These are phyloP conservation scores for Trichocomaceae sp. DNA, from an alignment of 2,329 filamentous ascomycete genomes.

Conservation along the genomic window DNA sequence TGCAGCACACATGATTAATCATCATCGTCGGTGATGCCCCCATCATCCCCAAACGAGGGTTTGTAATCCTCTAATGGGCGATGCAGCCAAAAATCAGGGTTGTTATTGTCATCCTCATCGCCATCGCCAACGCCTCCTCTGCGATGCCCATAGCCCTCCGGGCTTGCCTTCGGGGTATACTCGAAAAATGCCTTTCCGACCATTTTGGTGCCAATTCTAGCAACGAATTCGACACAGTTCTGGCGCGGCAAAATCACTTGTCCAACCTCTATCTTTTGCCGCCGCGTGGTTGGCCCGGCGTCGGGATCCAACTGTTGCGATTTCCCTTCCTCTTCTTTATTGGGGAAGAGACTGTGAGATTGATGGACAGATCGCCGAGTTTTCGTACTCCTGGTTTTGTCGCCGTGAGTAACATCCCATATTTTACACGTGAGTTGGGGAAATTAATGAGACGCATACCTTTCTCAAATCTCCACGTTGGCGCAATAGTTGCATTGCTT, in stretches of 20 bases:
- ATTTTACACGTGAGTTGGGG: background rate
- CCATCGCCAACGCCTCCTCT: no score
- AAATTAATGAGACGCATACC: background rate
- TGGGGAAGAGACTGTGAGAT: background rate
- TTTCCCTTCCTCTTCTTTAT: background rate
- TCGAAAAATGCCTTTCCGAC: background rate
- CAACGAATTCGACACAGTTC: background rate
- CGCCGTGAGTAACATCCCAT: background rate
- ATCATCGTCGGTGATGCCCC: background rate
- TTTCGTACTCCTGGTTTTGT: background rate
- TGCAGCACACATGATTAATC: background rate
- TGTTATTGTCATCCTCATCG: background rate
- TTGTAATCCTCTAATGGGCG: background rate
- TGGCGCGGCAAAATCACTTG: background rate
- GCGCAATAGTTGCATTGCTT: background rate
- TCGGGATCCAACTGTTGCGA: background rate
- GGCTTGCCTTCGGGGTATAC: background rate
- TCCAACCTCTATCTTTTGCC: background rate
- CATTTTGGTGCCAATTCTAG: background rate
- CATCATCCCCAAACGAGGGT: background rate
- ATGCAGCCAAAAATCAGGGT: background rate
- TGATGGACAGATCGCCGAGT: background rate
- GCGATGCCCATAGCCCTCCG: background rate
- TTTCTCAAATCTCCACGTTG: background rate
- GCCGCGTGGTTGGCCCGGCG: background rate